Evolutionary conservation across 1,284 basidiomycete species (phyloP).

Genomic region (Agroathelia rolfsii): DNA sequence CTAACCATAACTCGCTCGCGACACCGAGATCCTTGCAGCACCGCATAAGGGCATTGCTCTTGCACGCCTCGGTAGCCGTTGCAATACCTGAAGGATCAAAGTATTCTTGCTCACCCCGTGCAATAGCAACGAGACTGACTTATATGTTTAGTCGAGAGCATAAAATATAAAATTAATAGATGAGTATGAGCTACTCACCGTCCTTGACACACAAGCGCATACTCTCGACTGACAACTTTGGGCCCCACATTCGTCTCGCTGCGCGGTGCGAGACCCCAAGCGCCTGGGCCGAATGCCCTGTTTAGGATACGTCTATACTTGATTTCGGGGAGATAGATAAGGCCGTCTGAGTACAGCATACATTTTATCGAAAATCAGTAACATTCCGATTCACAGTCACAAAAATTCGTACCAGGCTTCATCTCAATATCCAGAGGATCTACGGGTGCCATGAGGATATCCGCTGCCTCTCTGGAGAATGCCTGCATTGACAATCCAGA

Average conservation of each 20-base stretch:
- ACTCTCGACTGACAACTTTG: conserved; percentile 87
- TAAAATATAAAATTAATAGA: background rate
- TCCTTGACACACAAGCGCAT: conserved; percentile 90
- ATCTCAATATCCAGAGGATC: conserved; percentile 81
- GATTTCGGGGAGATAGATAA: conserved; percentile 95
- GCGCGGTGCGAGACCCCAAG: conserved; percentile 93
- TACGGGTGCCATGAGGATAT: conserved; percentile 68
- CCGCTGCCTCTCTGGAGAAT: conserved; percentile 70
- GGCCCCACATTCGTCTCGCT: conserved; percentile 88
- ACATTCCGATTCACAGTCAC: conserved; percentile 1
- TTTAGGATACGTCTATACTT: conserved; percentile 95
- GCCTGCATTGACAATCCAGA: conserved; percentile 72
- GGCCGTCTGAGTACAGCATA: conserved; percentile 53
- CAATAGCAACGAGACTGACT: conserved; percentile 76
- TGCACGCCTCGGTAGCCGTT: conserved; percentile 92
- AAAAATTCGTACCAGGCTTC: conserved; percentile 65
- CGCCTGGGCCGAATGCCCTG: conserved; percentile 92
- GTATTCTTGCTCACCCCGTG: conserved; percentile 95
- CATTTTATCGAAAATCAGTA: conserved; percentile 1
- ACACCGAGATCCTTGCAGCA: conserved; percentile 97
- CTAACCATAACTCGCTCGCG: conserved; percentile 91
- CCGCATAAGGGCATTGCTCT: conserved; percentile 95
- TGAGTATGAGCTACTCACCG: conserved; percentile 38
- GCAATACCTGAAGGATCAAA: conserved; percentile 88
- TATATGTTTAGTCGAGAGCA: conserved; percentile 1